phyloP scores from a whole-genome alignment of 164 flowering plant genomes.

The Platanus orientalis region DNA sequence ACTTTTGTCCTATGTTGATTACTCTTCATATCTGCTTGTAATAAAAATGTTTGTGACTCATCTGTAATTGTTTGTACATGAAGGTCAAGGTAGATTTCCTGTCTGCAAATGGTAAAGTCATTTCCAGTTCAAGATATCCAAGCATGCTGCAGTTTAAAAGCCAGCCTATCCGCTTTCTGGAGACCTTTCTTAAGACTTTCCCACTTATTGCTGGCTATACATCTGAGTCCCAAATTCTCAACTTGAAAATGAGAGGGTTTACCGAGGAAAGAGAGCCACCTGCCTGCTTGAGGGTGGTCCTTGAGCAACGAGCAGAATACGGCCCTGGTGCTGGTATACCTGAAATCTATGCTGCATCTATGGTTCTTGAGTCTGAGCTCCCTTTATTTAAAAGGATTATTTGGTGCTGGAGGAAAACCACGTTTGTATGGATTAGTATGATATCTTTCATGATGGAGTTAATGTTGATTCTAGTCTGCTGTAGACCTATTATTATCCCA shows the following conservation, averaged over 20 bases:
- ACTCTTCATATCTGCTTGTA: not conserved
- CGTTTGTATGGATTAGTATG: constrained; percentile 63
- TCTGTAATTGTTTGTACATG: constrained; percentile 13
- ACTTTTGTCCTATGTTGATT: not conserved
- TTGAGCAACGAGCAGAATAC: constrained; percentile 81
- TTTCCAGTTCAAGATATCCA: constrained; percentile 57
- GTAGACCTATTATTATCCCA: constrained; percentile 60
- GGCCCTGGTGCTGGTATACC: constrained; percentile 72
- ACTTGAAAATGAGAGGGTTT: constrained; percentile 45
- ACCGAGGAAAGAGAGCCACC: constrained; percentile 56
- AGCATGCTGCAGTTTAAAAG: constrained; percentile 75
- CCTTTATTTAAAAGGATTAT: constrained; percentile 59
- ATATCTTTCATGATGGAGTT: constrained; percentile 42
- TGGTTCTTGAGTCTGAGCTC: constrained; percentile 65
- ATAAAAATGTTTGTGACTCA: not conserved
- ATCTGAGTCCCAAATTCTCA: constrained; percentile 62
- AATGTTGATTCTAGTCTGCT: constrained; percentile 52
- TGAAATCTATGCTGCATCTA: constrained; percentile 61
- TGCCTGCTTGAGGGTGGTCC: constrained; percentile 54
- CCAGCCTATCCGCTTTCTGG: constrained; percentile 48
- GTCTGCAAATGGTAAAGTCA: constrained; percentile 42
- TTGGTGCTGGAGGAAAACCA: constrained; percentile 75
- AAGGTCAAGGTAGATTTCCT: constrained; percentile 79
- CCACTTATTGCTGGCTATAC: constrained; percentile 72
- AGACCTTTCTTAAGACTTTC: constrained; percentile 50